These are phyloP conservation scores for Hymenoscyphus albidus DNA, from an alignment of 2,329 filamentous ascomycete species.

Conservation along the genomic window DNA sequence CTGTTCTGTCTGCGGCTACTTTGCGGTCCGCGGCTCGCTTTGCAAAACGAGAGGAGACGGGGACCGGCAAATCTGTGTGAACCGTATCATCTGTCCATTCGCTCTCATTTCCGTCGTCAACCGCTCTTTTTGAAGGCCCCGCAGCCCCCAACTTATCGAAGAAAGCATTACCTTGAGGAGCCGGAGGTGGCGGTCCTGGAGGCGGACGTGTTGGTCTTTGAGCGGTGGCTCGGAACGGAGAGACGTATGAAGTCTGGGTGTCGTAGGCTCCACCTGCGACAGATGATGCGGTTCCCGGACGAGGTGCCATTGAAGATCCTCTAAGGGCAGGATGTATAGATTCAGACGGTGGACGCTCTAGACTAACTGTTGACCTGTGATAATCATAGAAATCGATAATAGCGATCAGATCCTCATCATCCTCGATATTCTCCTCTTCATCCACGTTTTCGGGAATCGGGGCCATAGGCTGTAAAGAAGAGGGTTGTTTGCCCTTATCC, in stretches of 20 bases:
- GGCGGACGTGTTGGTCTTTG: background rate
- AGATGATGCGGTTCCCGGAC: background rate
- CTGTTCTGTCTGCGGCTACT: background rate
- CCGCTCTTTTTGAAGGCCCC: background rate
- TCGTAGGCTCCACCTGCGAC: background rate
- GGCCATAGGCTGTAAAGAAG: background rate
- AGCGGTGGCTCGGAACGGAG: background rate
- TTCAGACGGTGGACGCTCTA: background rate
- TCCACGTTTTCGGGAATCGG: background rate
- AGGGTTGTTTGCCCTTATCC: background rate
- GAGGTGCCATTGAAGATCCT: background rate
- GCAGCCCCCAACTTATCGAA: background rate
- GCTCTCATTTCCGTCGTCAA: background rate
- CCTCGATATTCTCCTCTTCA: background rate
- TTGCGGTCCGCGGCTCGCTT: background rate
- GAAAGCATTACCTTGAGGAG: background rate
- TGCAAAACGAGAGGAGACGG: background rate
- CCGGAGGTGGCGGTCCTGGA: background rate
- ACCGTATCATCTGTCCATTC: background rate
- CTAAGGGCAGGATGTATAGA: conserved; percentile 17
- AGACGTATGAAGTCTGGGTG: background rate
- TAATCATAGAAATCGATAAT: background rate
- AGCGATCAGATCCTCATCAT: background rate
- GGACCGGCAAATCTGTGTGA: background rate
- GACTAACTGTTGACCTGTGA: background rate